A percentile compares a stretch with the other conserved stretches of the same genome.
Evolutionary conservation across 306 rosid species (phyloP).

Genomic region (Medicago ruthenica): DNA sequence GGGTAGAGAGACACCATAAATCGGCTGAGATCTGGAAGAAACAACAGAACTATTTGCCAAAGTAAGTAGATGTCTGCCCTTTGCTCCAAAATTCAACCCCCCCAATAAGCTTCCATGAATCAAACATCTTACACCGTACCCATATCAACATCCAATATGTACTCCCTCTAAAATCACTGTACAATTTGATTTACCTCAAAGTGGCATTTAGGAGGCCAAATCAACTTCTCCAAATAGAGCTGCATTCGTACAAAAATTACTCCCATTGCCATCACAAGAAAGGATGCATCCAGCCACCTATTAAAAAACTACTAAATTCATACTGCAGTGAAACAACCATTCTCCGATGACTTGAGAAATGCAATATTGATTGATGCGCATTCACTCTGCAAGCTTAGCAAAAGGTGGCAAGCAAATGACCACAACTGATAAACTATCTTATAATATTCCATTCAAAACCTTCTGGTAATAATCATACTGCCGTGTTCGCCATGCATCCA

Average conservation of each 20-base stretch:
- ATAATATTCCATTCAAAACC: slow-evolving; percentile 94
- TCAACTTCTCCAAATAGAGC: slow-evolving; percentile 43
- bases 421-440: slow-evolving; percentile 51
- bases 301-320: slow-evolving; percentile 45
- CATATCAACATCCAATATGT: slow-evolving; percentile 41
- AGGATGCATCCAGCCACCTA: slow-evolving; percentile 45
- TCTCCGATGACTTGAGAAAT: slow-evolving; percentile 36
- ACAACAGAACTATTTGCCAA: slow-evolving; percentile 32
- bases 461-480: slow-evolving; percentile 97
- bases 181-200: slow-evolving; percentile 49
- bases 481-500: slow-evolving; percentile 98
- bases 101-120: slow-evolving; percentile 33
- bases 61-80: slow-evolving; percentile 28
- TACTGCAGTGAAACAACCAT: slow-evolving; percentile 47
- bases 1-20: slow-evolving; percentile 38
- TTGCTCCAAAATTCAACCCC: slow-evolving; percentile 19
- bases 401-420: slow-evolving; percentile 48
- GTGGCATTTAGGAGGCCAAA: slow-evolving; percentile 41
- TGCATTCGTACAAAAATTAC: slow-evolving; percentile 47
- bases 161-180: slow-evolving; percentile 52
- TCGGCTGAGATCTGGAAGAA: slow-evolving; percentile 33
- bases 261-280: slow-evolving; percentile 44
- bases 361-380: slow-evolving; percentile 30
- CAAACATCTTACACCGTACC: slow-evolving; percentile 38
- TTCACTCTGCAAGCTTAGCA: slow-evolving; percentile 53